Conservation (phyloP, 768 basidiomycete species). For the Pulveroboletus sp. region DNA sequence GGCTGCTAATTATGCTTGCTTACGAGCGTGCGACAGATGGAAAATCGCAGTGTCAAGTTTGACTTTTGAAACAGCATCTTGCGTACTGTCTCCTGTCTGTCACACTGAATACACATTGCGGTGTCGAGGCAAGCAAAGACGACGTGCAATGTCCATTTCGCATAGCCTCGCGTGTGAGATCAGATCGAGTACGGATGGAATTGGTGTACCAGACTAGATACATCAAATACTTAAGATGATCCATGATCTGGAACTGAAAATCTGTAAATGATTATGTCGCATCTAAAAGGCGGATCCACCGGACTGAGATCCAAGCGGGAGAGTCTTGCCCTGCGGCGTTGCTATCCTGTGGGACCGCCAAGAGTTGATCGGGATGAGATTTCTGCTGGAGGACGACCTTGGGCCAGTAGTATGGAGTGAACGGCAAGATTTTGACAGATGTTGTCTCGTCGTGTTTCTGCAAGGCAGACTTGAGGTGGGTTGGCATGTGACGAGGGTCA, state of each 20-base stretch:
- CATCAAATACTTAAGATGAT: too few relatives aligned
- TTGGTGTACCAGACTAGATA: too few relatives aligned
- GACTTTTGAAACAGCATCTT: slow-evolving; percentile 26
- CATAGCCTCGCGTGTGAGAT: too few relatives aligned
- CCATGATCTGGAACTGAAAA: background rate
- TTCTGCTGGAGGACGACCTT: slow-evolving; percentile 34
- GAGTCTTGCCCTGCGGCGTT: slow-evolving; percentile 6
- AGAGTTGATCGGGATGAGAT: slow-evolving; percentile 17
- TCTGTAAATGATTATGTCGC: slow-evolving; percentile 15
- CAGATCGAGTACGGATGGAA: too few relatives aligned
- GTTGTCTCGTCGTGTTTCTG: slow-evolving; percentile 9
- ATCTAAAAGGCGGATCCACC: slow-evolving; percentile 42
- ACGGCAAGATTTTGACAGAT: slow-evolving; percentile 36
- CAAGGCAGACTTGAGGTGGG: slow-evolving; percentile 31
- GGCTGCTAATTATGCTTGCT: background rate
- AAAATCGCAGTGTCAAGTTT: slow-evolving; percentile 89
- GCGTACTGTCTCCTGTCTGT: too few relatives aligned
- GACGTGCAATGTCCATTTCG: too few relatives aligned
- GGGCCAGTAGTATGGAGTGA: slow-evolving; percentile 49
- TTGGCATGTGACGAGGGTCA: slow-evolving; percentile 42
- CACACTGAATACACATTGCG: too few relatives aligned
- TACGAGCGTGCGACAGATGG: slow-evolving; percentile 46
- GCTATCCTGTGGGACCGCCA: slow-evolving; percentile 20
- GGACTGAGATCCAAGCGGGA: slow-evolving; percentile 42
- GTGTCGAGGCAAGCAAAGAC: too few relatives aligned